Percentiles rank a stretch among this genome's conserved stretches.
These are phyloP conservation scores for Cucumis cinereus DNA, from an alignment of 306 rosid genomes.

Conservation along the genomic window DNA sequence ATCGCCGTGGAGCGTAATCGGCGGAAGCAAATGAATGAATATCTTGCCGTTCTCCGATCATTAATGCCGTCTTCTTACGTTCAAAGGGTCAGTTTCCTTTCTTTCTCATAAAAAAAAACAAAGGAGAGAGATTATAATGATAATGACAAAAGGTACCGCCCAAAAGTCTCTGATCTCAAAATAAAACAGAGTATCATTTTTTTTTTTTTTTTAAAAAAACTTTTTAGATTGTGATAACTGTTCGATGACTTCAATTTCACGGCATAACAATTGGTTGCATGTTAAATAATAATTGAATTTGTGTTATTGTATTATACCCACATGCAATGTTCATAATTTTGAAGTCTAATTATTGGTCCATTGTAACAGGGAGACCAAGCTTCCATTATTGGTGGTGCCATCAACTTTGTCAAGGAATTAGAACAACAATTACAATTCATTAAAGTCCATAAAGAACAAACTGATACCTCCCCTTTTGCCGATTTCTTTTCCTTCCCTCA, in stretches of 20 bases:
- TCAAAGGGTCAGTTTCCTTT: constrained; percentile 58
- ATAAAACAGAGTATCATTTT: neutral
- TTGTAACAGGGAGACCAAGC: constrained; percentile 82
- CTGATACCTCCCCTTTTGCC: constrained; percentile 28
- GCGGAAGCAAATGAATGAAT: constrained; percentile 83
- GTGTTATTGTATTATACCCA: neutral
- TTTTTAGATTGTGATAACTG: neutral
- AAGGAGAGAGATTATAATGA: neutral
- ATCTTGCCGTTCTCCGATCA: constrained; percentile 60
- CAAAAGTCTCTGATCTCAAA: neutral
- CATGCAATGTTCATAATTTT: neutral
- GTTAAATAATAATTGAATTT: neutral
- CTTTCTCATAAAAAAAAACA: neutral
- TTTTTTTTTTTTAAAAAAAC: neutral
- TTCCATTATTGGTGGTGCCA: constrained; percentile 86
- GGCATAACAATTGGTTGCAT: neutral
- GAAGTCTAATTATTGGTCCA: neutral
- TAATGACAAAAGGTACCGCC: neutral
- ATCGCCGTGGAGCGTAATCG: constrained; percentile 90
- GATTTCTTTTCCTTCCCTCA: constrained; percentile 80
- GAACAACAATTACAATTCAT: constrained; percentile 61
- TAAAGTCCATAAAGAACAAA: constrained; percentile 25
- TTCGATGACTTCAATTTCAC: constrained; percentile 4
- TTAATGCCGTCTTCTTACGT: constrained; percentile 84
- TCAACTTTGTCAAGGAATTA: constrained; percentile 82